Conservation (phyloP, 257 asterid genomes). For the Misopates orontium region DNA sequence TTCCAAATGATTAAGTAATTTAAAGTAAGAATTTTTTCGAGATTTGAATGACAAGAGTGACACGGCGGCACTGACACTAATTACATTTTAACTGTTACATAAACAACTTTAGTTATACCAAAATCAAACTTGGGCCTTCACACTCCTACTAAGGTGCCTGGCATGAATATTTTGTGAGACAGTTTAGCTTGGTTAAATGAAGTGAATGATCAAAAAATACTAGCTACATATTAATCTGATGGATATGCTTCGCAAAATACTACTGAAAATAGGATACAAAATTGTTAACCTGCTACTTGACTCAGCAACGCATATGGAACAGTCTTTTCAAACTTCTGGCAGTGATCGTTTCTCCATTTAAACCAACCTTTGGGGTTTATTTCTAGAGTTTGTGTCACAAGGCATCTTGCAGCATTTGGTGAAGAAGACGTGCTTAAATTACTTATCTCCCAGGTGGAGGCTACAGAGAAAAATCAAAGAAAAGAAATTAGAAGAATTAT, state of each 20-base stretch:
- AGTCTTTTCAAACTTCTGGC: slow-evolving; percentile 74
- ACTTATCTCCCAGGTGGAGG: slow-evolving; percentile 96
- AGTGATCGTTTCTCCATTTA: slow-evolving; percentile 74
- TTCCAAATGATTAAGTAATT: too few species aligned
- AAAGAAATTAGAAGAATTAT: slow-evolving; percentile 2
- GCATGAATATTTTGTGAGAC: background rate
- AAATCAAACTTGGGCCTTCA: too few species aligned
- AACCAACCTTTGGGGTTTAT: slow-evolving; percentile 77
- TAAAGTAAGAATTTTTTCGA: too few species aligned
- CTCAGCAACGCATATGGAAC: slow-evolving; percentile 85
- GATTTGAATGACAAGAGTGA: too few species aligned
- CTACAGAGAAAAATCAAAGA: slow-evolving; percentile 45
- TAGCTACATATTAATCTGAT: too few species aligned
- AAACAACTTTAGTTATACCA: too few species aligned
- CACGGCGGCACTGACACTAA: too few species aligned
- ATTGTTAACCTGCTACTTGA: slow-evolving; percentile 90
- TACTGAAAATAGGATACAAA: slow-evolving; percentile 20
- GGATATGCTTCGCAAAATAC: background rate
- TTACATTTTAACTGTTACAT: too few species aligned
- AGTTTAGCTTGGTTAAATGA: background rate
- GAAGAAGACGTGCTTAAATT: slow-evolving; percentile 59
- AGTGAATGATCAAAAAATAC: background rate
- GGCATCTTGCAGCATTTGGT: slow-evolving; percentile 53
- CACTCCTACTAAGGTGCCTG: too few species aligned
- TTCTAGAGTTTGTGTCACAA: slow-evolving; percentile 85